Base-by-base conservation (phyloP, 345 rosid genomes). In the Lepidium africanum region DNA sequence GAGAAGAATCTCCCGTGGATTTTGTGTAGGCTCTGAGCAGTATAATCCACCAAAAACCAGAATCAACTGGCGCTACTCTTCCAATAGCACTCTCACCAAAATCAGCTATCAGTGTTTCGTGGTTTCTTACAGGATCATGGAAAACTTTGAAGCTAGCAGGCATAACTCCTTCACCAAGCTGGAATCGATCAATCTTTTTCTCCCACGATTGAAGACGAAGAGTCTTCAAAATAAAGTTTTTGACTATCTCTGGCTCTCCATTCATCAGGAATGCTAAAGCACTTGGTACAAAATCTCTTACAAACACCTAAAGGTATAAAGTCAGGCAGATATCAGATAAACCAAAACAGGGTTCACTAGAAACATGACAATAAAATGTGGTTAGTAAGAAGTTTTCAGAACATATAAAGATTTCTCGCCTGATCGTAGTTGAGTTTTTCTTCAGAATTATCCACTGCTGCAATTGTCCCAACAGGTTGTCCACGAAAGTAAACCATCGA, bases 41-140 rank as follows among this genome's bases (percentile, higher is more conserved):
- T 67, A 93, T 84, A 45, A 93, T 93, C 97, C 98, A 90, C 97
- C 98, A 90, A 77, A 93, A 93, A 38, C 96, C 98, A 54, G 97
- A 93, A 75, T 93, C 98, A 55, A 93, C 90, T 9, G 98, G 97
- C 36, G 97, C 98, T 21, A 90, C 96, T 81, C 98, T 93, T 65
- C 98, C 98, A 54, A 88, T 93, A 40, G 98, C 98, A 61, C 94
- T 93, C 82, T 90, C 98, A 0, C 96, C 98, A 59, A 93, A 93
- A 85, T 93, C 98, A 52, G 98, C 97, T 11, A 85, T 84, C 67
- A 93, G 64, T 3, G 92, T 93, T 33, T 93, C 98, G 3, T 12
- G 69, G 76, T 93, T 88, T 81, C 85, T 84, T 9, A 86, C 85
- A 7, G 98, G 97, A 75, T 93, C 98, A 64, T 90, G 92, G 69